Conservation (phyloP, 306 rosid genomes). For the Biancaea sappan region DNA sequence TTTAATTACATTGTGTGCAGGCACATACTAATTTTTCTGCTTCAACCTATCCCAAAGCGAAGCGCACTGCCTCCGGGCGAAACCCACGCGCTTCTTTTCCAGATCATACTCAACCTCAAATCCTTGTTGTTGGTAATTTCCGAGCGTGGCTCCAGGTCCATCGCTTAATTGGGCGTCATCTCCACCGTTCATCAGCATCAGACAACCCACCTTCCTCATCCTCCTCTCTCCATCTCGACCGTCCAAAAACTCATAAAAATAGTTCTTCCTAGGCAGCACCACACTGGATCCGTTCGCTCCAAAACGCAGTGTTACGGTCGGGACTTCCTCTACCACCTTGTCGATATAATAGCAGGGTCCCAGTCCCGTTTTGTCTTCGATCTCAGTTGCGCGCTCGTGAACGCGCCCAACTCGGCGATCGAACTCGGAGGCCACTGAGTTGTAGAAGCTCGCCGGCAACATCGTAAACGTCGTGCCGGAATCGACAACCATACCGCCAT, state of each 20-base stretch:
- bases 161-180: conserved; percentile 60
- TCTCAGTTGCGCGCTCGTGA: conserved; percentile 51
- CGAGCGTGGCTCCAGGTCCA: conserved; percentile 83
- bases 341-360: conserved; percentile 64
- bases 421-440: conserved; percentile 63
- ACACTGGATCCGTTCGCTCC: conserved; percentile 59
- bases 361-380: conserved; percentile 66
- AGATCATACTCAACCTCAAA: conserved; percentile 83
- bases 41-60: conserved; percentile 71
- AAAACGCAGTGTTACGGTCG: conserved; percentile 57
- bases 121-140: conserved; percentile 91
- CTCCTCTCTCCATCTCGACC: conserved; percentile 47
- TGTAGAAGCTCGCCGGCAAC: conserved; percentile 66
- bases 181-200: conserved; percentile 93
- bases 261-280: conserved; percentile 72
- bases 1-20: not conserved
- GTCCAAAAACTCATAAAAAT: conserved; percentile 71
- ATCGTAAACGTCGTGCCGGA: conserved; percentile 91
- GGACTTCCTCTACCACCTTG: conserved; percentile 42
- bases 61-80: conserved; percentile 71
- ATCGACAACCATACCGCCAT: conserved; percentile 80
- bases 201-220: conserved; percentile 70
- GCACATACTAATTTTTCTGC: conserved; percentile 24
- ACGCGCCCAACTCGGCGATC: conserved; percentile 51
- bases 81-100: conserved; percentile 67